A percentile compares a stretch with the other conserved stretches of the same genome.
These are phyloP conservation scores for Xylaria sp. DNA, from an alignment of 2,329 filamentous ascomycete species.

Conservation along the genomic window DNA sequence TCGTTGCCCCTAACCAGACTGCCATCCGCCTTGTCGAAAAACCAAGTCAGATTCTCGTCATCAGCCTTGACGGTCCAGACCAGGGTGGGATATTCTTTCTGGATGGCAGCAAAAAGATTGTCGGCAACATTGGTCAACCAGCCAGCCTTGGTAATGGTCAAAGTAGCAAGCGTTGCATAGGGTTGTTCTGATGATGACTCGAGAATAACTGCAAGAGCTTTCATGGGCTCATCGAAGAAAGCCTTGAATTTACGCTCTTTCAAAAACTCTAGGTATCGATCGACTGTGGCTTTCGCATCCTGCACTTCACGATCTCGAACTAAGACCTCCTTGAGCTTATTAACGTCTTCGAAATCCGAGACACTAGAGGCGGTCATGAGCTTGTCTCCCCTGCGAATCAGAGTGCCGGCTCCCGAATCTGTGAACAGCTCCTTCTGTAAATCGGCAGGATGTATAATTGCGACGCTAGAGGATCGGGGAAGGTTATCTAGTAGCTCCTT, in stretches of 20 bases:
- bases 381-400: slow-evolving; percentile 93
- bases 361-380: slow-evolving; percentile 78
- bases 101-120: slow-evolving; percentile 92
- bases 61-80: slow-evolving; percentile 97
- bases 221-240: slow-evolving; percentile 94
- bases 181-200: slow-evolving; percentile 74
- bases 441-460: slow-evolving; percentile 96
- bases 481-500: slow-evolving; percentile 91
- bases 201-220: slow-evolving; percentile 89
- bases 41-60: slow-evolving; percentile 97
- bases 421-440: slow-evolving; percentile 97
- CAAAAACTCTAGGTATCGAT: slow-evolving; percentile 85
- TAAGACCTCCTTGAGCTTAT: slow-evolving; percentile 83
- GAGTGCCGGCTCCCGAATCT: slow-evolving; percentile 91
- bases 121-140: slow-evolving; percentile 96
- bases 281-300: slow-evolving; percentile 84
- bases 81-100: slow-evolving; percentile 90
- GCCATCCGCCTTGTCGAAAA: slow-evolving; percentile 96
- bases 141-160: slow-evolving; percentile 92
- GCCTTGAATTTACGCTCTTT: slow-evolving; percentile 84
- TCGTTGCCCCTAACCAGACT: slow-evolving; percentile 87
- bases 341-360: slow-evolving; percentile 78
- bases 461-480: slow-evolving; percentile 91
- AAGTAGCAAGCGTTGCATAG: slow-evolving; percentile 85
- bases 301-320: slow-evolving; percentile 83